These are phyloP conservation scores for Candida railenensis DNA, from an alignment of 805 yeast species.

Conservation along the genomic window DNA sequence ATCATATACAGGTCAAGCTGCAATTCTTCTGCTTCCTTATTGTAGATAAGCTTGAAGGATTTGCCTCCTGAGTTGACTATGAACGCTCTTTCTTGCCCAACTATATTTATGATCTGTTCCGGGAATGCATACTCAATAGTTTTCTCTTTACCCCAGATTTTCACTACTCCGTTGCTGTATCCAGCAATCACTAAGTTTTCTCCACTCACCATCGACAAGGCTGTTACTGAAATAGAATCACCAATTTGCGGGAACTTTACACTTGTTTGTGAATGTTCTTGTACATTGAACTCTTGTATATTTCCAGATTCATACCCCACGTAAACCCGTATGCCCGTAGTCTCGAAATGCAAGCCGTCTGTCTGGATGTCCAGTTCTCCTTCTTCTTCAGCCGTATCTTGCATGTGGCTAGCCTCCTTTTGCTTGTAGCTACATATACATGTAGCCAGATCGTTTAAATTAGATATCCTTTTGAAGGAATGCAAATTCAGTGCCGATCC, in stretches of 20 bases:
- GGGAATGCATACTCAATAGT: not conserved
- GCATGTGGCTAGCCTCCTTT: not conserved
- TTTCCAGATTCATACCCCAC: constrained; percentile 17
- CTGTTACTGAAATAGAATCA: constrained; percentile 1
- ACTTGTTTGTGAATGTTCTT: constrained; percentile 11
- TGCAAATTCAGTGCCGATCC: constrained; percentile 11
- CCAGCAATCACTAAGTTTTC: constrained; percentile 1
- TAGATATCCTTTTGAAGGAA: constrained; percentile 12
- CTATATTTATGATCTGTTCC: not conserved
- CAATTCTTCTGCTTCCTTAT: not conserved
- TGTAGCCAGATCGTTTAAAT: constrained; percentile 12
- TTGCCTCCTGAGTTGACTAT: constrained; percentile 1
- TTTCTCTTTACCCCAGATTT: not conserved
- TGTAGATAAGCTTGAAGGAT: not conserved
- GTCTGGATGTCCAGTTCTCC: not conserved
- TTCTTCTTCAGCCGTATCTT: not conserved
- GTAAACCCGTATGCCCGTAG: constrained; percentile 9
- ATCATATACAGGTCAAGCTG: not conserved
- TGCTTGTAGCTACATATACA: not conserved
- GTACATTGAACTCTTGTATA: constrained; percentile 14
- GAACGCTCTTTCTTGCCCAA: not conserved
- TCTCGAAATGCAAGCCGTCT: constrained; percentile 10
- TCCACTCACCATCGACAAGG: not conserved
- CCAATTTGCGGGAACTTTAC: not conserved
- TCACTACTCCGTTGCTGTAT: constrained; percentile 1